Evolutionary conservation across 805 yeast species (phyloP), one percentile per base, ranked within the genome.

Genomic region (Cyberlindnera petersonii): DNA sequence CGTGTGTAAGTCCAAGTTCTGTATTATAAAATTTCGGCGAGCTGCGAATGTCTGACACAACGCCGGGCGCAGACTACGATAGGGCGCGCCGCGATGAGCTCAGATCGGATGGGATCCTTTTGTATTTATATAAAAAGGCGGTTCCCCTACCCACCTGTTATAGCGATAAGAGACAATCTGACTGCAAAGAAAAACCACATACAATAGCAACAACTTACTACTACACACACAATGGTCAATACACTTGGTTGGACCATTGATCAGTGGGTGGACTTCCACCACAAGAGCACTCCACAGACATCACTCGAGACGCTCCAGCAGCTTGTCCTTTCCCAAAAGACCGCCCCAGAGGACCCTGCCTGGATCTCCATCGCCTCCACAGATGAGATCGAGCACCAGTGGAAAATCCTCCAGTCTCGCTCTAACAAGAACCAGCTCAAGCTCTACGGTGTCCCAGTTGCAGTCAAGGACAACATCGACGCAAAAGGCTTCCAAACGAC

Each of bases 381-480:
- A 21, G 82, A 76, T n/a, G 74, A 75, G 48, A 62, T 91, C 35
- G 51, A 57, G 27, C 83, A 79, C 49, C 98, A 91, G 63, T 86
- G 95, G 88, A 71, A 71, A 35, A 75, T 79, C 26, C 66, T 89
- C 31, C 86, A 82, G 55, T 72, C 85, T 13, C 74, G 72, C 54
- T 63, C 74, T 16, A 58, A 77, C 56, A 82, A 75, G 52, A 47
- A 55, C n/a, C 42, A 57, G 0, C 63, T 85, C 29, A 86, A 87
- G 13, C 71, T 91, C 20, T 91, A 80, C 56, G 98, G 98, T 61
- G 98, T 93, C 4, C 98, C 98, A 1, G 74, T 87, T 31, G 98
- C 96, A 13, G 77, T 91, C 32, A 91, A 91, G 61, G 98, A 91
- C 63, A 91, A 93, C 62, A 93, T 91, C 44, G 98, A 91, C 58